Evolutionary conservation across 2,329 filamentous ascomycete genomes (phyloP), one percentile per base, ranked within the genome.

Genomic region (Nakataea oryzae): DNA sequence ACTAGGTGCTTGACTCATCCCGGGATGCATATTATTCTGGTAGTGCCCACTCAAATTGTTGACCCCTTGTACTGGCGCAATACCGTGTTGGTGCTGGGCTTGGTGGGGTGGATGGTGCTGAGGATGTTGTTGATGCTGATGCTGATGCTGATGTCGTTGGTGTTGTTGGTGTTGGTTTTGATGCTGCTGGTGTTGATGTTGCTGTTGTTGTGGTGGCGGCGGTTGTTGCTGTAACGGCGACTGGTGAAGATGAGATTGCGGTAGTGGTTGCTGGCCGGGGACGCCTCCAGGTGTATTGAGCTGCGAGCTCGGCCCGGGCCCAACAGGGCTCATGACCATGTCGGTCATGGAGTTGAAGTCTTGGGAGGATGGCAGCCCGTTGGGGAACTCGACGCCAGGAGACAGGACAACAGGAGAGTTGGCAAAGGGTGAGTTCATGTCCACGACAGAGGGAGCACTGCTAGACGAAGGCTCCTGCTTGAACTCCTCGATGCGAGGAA

Each of bases 331-430:
- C 75, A 84, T 81, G 54, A 81, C 76, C 70, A 85, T 79, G 9
- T 85, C 82, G 1, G 79, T 72, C 65, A 85, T 81, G 12, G 79
- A 71, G 26, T 73, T 75, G 60, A 79, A 85, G 3, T 78, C 77
- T 50, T 72, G 71, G 8, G 41, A 50, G 60, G n/a, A n/a, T n/a
- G 64, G 58, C 54, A 82, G 71, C 61, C 68, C 68, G 34, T 80
- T 76, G 2, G 75, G 67, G 64, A 82, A 81, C 5, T 85, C 83
- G 62, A 79, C 73, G 4, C 73, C 72, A 1, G 81, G 81, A 3
- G 82, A 84, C 74, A 85, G 78, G 29, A 84, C 78, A 14, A 74
- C 68, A 0, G 83, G 81, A 1, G 82, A 84, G 63, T 78, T 78
- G 24, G 76, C 76, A 66, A 81, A 86, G 0, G 81, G 79, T 1